Conservation (phyloP, 352 stramenopile genomes). For the Aphanomyces astaci region DNA sequence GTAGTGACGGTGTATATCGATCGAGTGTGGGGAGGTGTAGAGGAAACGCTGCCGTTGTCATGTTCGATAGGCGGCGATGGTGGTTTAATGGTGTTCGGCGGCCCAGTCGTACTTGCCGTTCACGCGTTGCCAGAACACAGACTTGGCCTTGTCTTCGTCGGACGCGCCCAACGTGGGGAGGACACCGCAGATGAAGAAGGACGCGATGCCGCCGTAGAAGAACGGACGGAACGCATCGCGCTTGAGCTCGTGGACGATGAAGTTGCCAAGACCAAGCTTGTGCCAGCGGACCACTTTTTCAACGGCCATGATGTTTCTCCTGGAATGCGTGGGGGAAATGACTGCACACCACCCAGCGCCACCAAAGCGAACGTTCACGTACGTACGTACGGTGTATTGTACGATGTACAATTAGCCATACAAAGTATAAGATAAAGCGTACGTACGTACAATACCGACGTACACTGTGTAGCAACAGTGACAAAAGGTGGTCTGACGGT, state of each 20-base stretch:
- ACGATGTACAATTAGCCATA: not conserved
- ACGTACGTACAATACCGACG: not conserved
- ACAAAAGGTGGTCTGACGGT: not conserved
- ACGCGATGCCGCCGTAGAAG: conserved; percentile 65
- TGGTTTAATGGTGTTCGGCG: conserved; percentile 22
- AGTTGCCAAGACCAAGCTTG: conserved; percentile 68
- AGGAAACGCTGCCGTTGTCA: not conserved
- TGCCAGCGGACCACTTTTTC: conserved; percentile 74
- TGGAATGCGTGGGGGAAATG: not conserved
- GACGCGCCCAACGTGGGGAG: conserved; percentile 67
- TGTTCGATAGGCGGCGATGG: not conserved
- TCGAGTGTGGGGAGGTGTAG: not conserved
- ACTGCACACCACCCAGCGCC: conserved; percentile 8
- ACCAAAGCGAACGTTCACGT: not conserved
- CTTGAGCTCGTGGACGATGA: conserved; percentile 64
- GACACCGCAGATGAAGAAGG: conserved; percentile 75
- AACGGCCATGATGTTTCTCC: conserved; percentile 18
- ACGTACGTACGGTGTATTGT: not conserved
- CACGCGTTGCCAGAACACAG: conserved; percentile 78
- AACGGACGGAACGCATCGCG: conserved; percentile 80
- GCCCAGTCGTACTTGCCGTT: conserved; percentile 45
- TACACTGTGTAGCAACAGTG: too few relatives aligned
- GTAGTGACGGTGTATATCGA: not conserved
- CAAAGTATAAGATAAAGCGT: not conserved
- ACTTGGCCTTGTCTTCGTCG: conserved; percentile 77